Base-by-base conservation (phyloP, 176 grass and related monocot genomes). In the Saccharum spontaneum region DNA sequence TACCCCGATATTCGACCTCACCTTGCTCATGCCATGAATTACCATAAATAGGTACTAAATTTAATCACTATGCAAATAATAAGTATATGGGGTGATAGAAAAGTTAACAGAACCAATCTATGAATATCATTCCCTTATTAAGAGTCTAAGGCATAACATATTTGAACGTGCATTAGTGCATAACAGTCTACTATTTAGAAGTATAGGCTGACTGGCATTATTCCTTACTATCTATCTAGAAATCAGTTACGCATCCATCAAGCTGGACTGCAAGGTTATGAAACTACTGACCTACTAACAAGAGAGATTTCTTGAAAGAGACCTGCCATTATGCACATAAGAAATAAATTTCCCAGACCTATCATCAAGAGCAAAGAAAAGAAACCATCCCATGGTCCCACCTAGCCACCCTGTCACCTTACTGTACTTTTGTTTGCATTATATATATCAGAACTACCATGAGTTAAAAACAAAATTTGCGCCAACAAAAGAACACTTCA, bases 1-100 rank as follows among this genome's bases (percentile, higher is more conserved):
- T 60, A 71, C 90, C 90, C 73, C 40, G 72, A 73, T 88, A 90
- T 92, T 94, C 83, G 46, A 92, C 88, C 44, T 92, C 92, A 72
- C 88, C 88, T 74, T 94, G 89, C 71, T 88, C 77, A 88, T 92
- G 75, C 30, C 83, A 74, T 24, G 77, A 77, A 84, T 44, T 36
- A 86, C 69, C 20, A 11, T 60, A 66, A 30, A 52, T 75, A 18
- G 22, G 34, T 30, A 79, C 8, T 28, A 77, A 18, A 54, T 7
- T 17, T 54, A 46, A 34, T 65, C 24, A 34, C 8, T 81, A 8
- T 81, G 39, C 15, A 82, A 30, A 81, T 71, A 43, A 41, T 43
- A 40, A 14, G 15, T n/a, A n/a, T 66, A n/a, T 1, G 48, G 10
- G 31, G 64, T 30, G 17, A 23, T 43, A 69, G 7, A 66, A 77